Evolutionary conservation across 2,329 filamentous ascomycete genomes (phyloP), one percentile per base, ranked within the genome.

Genomic region (Magnaporthiopsis rhizophila): DNA sequence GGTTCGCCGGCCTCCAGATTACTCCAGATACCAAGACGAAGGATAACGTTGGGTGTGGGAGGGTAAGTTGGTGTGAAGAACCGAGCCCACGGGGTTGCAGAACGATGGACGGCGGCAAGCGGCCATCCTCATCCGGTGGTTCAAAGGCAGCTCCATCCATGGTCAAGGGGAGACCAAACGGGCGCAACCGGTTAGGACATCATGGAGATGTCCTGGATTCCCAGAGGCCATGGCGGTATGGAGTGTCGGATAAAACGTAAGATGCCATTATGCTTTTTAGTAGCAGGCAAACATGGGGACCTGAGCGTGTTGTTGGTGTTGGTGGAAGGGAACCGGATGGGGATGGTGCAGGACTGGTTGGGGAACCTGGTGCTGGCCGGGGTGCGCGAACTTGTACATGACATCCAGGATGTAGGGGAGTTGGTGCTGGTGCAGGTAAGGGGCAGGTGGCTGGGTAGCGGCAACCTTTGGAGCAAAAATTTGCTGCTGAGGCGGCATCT

Each of bases 241-340:
- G 32, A 61, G 59, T 26, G 59, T 45, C 21, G 59, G 34, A 34
- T 12, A 38, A 24, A 30, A 30, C 38, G 26, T 24, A 36, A 26
- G 38, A 45, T 61, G 32, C 59, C 34, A 61, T 11, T 30, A 50
- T 21, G 15, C 30, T 38, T 62, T 30, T 30, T 30, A 62, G 21
- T 62, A 57, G 26, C 61, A 62, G 61, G 61, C 50, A 53, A 62
- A 62, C 61, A 62, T 62, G 28, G 61, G 61, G 30, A 62, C 61
- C 61, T 62, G 38, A 50, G 38, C 8, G 38, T 50, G 59, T 32
- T 61, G 30, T 18, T 36, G 61, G 18, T 62, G 61, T 24, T 61
- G 60, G 61, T 30, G 30, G 30, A 62, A 62, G 28, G 50, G 28
- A 15, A 58, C 28, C 50, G 61, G 61, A 62, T 62, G 61, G 34